Base-by-base conservation (phyloP, 1,284 basidiomycete genomes). In the Bondarzewia mesenterica region DNA sequence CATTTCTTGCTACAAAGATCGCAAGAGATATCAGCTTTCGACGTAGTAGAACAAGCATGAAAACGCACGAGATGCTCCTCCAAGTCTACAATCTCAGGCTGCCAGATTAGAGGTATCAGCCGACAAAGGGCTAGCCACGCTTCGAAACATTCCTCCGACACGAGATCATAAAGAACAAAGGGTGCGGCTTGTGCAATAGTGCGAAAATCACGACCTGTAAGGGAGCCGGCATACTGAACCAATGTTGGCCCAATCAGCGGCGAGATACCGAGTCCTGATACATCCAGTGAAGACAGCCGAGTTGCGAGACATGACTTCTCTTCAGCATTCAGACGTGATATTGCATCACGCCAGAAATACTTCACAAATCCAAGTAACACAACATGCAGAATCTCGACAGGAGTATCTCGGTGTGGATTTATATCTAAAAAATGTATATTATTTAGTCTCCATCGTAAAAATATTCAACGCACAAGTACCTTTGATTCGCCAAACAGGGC, bases 321-420 rank as follows among this genome's bases (percentile, higher is more conserved):
- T 5, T 46, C 27, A 4, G 48, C 26, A 25, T 51, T 58, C 8
- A 54, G 52, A 2, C 52, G 46, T 5, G 50, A 38, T 1, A 70
- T 56, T 0, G 57, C 56, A 51, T 71, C 66, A 0, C 63, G 50
- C 65, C 67, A 69, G 25, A 68, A 57, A 42, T 70, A 70, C 49
- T 70, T 70, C 7, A 68, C 57, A 35, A 68, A 56, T 0, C 67
- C 68, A 0, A 68, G 57, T 0, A 67, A 54, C 4, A 68, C 50
- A 0, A 66, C 62, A 54, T 69, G 67, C 1, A 70, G 54, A 7
- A 67, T 61, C 50, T 70, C 63, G 1, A 68, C 63, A 0, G 66
- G 66, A 1, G 64, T 66, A 46, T 70, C 65, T n/a, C 42, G 22
- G 47, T 65, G 58, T 0, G 61, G 58, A 51, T 69, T 60, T 12